Conservation (phyloP, 2,329 filamentous ascomycete species). For the Polychaeton citri region DNA sequence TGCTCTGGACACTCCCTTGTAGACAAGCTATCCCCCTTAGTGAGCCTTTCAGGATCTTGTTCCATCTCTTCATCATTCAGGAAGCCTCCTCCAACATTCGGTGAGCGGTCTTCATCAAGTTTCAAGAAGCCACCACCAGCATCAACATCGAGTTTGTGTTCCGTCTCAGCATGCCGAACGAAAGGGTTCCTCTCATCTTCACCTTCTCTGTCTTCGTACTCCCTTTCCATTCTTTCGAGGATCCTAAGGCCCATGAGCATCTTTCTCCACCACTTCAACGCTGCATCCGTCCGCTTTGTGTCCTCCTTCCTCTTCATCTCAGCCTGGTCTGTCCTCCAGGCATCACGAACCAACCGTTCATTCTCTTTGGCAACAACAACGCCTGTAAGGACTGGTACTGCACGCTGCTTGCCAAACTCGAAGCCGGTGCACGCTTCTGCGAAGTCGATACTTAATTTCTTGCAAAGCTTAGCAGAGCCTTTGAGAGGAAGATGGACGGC, state of each 20-base stretch:
- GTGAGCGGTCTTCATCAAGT: constrained; percentile 11
- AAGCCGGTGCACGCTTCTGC: constrained; percentile 94
- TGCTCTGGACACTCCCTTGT: too few relatives aligned
- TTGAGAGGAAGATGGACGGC: constrained; percentile 72
- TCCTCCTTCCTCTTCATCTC: constrained; percentile 69
- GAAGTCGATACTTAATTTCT: constrained; percentile 70
- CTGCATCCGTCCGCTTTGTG: constrained; percentile 63
- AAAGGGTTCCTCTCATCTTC: constrained; percentile 42
- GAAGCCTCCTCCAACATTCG: constrained; percentile 24
- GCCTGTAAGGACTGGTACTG: constrained; percentile 80
- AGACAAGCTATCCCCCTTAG: too few relatives aligned
- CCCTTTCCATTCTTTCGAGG: constrained; percentile 57
- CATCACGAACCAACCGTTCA: constrained; percentile 58
- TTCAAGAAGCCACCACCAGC: constrained; percentile 16
- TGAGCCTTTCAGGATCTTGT: too few relatives aligned
- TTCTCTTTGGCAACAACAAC: constrained; percentile 80
- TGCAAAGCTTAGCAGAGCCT: constrained; percentile 67
- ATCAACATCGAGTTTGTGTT: too few relatives aligned
- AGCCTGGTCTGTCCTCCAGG: constrained; percentile 60
- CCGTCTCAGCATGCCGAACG: too few relatives aligned
- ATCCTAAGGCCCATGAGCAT: constrained; percentile 79
- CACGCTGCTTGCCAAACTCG: constrained; percentile 89
- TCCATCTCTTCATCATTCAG: constrained; percentile 17
- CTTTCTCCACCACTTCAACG: constrained; percentile 69
- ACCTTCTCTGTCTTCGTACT: constrained; percentile 46